A percentile compares a stretch with the other conserved stretches of the same genome.
phyloP scores from a whole-genome alignment of 805 yeast species.

The Ogataea henricii region DNA sequence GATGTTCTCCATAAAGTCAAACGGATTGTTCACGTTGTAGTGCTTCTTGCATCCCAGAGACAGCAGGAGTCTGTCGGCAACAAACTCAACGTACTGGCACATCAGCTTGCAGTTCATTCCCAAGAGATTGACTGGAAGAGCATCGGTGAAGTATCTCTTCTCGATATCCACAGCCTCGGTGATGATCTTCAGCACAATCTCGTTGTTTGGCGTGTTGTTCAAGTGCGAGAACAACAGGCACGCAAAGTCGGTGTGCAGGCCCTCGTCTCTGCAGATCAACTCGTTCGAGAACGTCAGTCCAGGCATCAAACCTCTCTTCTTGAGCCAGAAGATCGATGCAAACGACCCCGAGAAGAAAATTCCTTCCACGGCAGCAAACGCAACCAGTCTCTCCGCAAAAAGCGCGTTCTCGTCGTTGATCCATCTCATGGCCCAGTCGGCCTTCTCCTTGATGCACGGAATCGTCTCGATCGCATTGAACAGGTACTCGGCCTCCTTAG shows the following conservation, averaged over 20 bases:
- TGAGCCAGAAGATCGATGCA: constrained; percentile 98
- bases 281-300: constrained; percentile 98
- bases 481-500: constrained; percentile 85
- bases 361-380: constrained; percentile 99
- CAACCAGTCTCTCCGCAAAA: constrained; percentile 94
- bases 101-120: constrained; percentile 94
- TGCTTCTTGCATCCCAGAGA: constrained; percentile 89
- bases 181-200: constrained; percentile 80
- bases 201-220: constrained; percentile 80
- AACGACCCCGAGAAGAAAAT: constrained; percentile 97
- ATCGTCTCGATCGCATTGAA: constrained; percentile 96
- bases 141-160: constrained; percentile 92
- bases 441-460: constrained; percentile 95
- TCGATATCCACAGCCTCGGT: constrained; percentile 95
- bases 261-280: constrained; percentile 97
- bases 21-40: constrained; percentile 89
- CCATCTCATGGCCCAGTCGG: constrained; percentile 99
- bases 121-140: constrained; percentile 86
- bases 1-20: constrained; percentile 98
- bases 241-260: constrained; percentile 98
- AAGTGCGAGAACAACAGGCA: constrained; percentile 92
- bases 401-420: constrained; percentile 83
- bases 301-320: constrained; percentile 99
- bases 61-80: constrained; percentile 91
- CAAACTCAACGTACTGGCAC: constrained; percentile 98